Conservation (phyloP, 352 stramenopile species). For the Phytophthora macrochlamydospora region DNA sequence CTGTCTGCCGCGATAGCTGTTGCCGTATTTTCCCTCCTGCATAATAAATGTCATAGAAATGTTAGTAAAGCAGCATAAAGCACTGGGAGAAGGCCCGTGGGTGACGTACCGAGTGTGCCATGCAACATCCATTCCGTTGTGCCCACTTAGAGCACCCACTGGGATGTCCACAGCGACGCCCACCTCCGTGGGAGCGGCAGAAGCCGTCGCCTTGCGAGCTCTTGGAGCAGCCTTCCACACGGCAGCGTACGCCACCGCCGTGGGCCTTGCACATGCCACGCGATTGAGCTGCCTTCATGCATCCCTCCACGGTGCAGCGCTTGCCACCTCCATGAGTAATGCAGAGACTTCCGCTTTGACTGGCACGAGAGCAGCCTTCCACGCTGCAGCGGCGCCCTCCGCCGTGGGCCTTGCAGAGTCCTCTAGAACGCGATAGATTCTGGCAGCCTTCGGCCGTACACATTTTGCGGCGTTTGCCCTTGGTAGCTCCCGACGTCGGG, state of each 20-base stretch:
- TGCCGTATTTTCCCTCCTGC: constrained; percentile 78
- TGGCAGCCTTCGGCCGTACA: constrained; percentile 78
- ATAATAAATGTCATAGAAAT: no score
- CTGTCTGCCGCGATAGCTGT: constrained; percentile 76
- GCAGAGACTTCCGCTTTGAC: constrained; percentile 81
- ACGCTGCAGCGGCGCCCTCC: constrained; percentile 79
- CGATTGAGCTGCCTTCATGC: constrained; percentile 78
- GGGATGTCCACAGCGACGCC: constrained; percentile 71
- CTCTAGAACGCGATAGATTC: constrained; percentile 78
- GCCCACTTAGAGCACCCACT: constrained; percentile 82
- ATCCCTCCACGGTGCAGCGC: constrained; percentile 81
- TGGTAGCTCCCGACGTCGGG: constrained; percentile 27
- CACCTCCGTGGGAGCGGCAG: constrained; percentile 78
- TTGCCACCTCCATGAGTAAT: constrained; percentile 87
- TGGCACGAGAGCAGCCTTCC: constrained; percentile 77
- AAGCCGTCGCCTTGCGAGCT: constrained; percentile 86
- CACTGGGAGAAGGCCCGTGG: no score
- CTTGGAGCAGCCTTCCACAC: constrained; percentile 82
- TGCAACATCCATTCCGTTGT: constrained; percentile 86
- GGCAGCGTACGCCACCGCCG: constrained; percentile 80
- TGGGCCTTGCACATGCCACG: constrained; percentile 88
- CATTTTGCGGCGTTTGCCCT: constrained; percentile 82
- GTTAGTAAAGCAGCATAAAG: no score
- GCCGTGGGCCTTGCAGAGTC: constrained; percentile 81
- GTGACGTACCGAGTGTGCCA: constrained; percentile 54